Percentiles rank a stretch among this genome's conserved stretches.
Conservation (phyloP, 2,329 filamentous ascomycete species). For the Sporothrix dimorphospora region DNA sequence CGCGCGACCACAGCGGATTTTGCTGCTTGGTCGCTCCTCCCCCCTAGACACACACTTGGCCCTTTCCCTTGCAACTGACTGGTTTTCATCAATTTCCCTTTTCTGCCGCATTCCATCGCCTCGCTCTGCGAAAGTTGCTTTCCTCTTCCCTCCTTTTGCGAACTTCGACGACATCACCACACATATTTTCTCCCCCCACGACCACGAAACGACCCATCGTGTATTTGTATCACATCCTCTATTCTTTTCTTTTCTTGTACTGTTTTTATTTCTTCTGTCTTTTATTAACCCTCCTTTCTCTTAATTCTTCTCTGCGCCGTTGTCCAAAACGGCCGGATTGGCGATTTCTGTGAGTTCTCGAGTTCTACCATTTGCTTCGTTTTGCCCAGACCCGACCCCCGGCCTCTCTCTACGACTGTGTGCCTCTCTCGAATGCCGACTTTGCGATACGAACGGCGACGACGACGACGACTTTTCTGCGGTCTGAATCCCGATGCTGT, state of each 20-base stretch:
- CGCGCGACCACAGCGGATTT: conserved; percentile 9
- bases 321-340: conserved; percentile 20
- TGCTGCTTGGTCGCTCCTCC: neutral
- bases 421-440: neutral
- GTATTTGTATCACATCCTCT: conserved; percentile 23
- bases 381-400: neutral
- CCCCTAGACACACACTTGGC: neutral
- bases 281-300: conserved; percentile 8
- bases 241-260: conserved; percentile 19
- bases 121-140: neutral
- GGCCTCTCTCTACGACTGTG: neutral
- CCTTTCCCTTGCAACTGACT: conserved; percentile 1
- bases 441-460: neutral
- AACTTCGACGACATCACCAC: conserved; percentile 21
- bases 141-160: neutral
- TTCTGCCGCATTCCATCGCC: conserved; percentile 12
- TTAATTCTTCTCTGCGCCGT: conserved; percentile 9
- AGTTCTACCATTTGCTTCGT: conserved; percentile 9
- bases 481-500: neutral
- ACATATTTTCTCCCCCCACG: conserved; percentile 8
- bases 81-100: conserved; percentile 5
- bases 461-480: neutral
- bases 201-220: conserved; percentile 25
- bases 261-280: conserved; percentile 17
- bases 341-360: conserved; percentile 28